phyloP scores from a whole-genome alignment of 1,284 basidiomycete genomes.

The Microbotryum silenes-acaulis region DNA sequence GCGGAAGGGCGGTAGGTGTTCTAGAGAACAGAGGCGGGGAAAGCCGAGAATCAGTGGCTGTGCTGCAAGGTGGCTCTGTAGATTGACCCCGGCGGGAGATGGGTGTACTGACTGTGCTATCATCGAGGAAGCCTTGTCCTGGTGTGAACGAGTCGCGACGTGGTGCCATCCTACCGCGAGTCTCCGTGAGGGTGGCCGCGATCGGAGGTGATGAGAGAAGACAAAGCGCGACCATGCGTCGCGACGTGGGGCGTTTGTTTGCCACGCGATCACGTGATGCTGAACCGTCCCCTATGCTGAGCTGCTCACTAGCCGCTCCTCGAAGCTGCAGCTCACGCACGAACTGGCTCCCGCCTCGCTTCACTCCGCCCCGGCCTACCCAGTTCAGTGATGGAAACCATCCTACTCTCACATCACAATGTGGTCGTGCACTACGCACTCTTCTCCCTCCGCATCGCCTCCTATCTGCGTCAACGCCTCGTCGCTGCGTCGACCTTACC shows the following conservation, averaged over 20 bases:
- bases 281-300: too few species aligned
- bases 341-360: not conserved
- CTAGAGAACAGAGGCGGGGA: not conserved
- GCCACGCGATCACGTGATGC: not conserved
- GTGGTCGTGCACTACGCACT: slow-evolving; percentile 54
- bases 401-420: slow-evolving; percentile 40
- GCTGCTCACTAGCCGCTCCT: too few species aligned
- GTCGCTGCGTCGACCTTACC: slow-evolving; percentile 55
- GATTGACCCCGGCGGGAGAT: not conserved
- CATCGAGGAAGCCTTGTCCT: not conserved
- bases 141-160: too few species aligned
- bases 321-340: too few species aligned
- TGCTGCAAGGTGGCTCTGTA: not conserved
- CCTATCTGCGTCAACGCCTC: slow-evolving; percentile 56
- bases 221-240: not conserved
- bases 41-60: not conserved
- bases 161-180: too few species aligned
- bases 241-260: not conserved
- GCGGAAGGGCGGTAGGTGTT: not conserved
- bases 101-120: not conserved
- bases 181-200: too few species aligned
- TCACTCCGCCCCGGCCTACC: not conserved
- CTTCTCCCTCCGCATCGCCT: slow-evolving; percentile 60
- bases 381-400: slow-evolving; percentile 42
- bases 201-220: too few species aligned